Evolutionary conservation across 1,284 basidiomycete genomes (phyloP), one percentile per base, ranked within the genome.

Genomic region (Coniophora puteana): DNA sequence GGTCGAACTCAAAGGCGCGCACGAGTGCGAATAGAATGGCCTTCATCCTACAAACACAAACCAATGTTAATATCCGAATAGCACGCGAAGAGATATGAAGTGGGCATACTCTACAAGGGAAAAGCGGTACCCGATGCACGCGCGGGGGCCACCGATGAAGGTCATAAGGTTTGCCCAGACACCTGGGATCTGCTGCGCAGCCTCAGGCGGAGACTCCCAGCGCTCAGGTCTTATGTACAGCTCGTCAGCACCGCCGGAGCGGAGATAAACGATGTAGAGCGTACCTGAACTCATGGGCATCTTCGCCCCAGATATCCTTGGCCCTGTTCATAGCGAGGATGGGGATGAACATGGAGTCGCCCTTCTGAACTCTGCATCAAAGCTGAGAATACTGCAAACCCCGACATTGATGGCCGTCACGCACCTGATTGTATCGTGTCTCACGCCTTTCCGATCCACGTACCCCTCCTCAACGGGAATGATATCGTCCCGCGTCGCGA

Each of bases 91-190:
- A 16, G 29, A 11, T 7, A 20, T 26, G 29, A 13, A 27, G 16
- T 7, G 21, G 5, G 74, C 78, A 64, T 55, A 81, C 80, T 89
- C 83, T 20, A 71, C 69, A 33, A 89, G 52, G 5, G 84, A 81
- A 52, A 89, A 88, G 50, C 74, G 72, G 57, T 78, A 86, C 6
- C 84, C 83, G 50, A 87, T 84, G 56, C 83, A 87, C 28, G 78
- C 78, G 41, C 85, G 65, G 48, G 78, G 69, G 40, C 74, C 75
- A 47, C 70, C 72, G 36, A 84, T 60, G 63, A 88, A 89, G 13
- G 83, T 83, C 41, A 87, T 54, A 21, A 74, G 71, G 52, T 80
- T 78, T 2, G 79, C 73, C 60, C 75, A 83, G 40, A 85, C 57
- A 14, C 82, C 83, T 21, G 74, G 77, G 24, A 83, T 71, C 8